Evolutionary conservation across 2,329 filamentous ascomycete species (phyloP), one percentile per base, ranked within the genome.

Genomic region (Teratosphaeria zuluensis): DNA sequence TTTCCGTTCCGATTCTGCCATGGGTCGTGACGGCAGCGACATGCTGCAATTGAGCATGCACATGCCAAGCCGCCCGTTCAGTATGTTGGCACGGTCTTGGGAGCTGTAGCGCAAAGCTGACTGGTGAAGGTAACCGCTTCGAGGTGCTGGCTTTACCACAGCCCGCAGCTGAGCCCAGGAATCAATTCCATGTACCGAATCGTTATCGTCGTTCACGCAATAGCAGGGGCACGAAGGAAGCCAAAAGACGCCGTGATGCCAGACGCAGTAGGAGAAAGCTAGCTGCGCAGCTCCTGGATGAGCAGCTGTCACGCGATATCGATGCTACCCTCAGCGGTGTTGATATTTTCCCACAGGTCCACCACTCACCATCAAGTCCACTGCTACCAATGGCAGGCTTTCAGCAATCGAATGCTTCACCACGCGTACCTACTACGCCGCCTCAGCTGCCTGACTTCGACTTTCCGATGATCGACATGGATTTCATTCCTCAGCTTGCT

Each of bases 31-130:
- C 32, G 53, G 2, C 19, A 55, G 9, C 8, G 33, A 42, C 42
- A 57, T 55, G 59, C 64, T 68, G 19, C 65, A 69, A 52, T 58
- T 69, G 51, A 69, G 68, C 64, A 64, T 70, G 19, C 68, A 68
- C 54, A 62, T 66, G 48, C 61, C 66, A 24, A 54, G 46, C 7
- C 51, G 54, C 51, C 59, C 56, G 7, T 66, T 53, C 57, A 63
- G 66, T 69, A 57, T 51, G 64, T 62, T 14, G n/a, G 42, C 19
- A 19, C 42, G 2, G 16, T 48, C 42, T n/a, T n/a, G n/a, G 5
- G n/a, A n/a, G 6, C n/a, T 12, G 33, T 14, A 1, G 4, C 6
- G 28, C 19, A 31, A 21, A n/a, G 24, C 59, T 62, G 51, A 61
- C 54, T 35, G 35, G 31, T 12, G 30, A 46, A 70, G 66, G 53